Base-by-base conservation (phyloP, 78 protist species). In the Chrysochromulina tobinii region DNA sequence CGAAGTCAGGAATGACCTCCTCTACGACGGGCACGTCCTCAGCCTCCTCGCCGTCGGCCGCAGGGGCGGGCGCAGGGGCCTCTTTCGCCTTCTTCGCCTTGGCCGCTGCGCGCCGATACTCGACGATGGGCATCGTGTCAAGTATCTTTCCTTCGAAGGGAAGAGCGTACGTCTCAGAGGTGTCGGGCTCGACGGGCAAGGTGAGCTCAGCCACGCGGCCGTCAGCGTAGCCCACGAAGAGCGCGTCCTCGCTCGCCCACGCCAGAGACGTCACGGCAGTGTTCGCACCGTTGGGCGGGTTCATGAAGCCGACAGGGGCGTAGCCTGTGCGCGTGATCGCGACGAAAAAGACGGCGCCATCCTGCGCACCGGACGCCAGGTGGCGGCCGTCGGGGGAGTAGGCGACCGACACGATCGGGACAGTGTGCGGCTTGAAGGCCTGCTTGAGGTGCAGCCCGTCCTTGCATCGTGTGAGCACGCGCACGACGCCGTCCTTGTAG, bases 361-460 rank as follows among this genome's bases (percentile, higher is more conserved):
- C 95, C 14, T 0, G 85, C 12, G 95, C 48, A 21, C 54, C 90
- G 17, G 97, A 91, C 55, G 87, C 97, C 1, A 95, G 23, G 67
- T 21, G 57, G 59, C 0, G 18, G 48, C 90, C 92, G 15, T 58
- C 64, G 1, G 87, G 77, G 15, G 91, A 50, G 69, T 68, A 79
- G 23, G 61, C 67, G 50, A 87, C 3, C 51, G 2, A 15, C 57
- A 50, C 54, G 55, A 95, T 58, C 6, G 58, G 54, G 53, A 50
- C 21, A 18, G 77, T 57, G 89, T 96, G 96, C 54, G 97, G 97
- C 93, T 94, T 93, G 64, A 27, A 25, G 51, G 54, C 96, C 2
- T 0, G 3, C 67, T 1, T 0, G 15, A 90, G 75, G 48, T 54
- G 1, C n/a, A 93, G 88, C 15, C 73, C n/a, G 68, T 53, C 68